phyloP scores from a whole-genome alignment of 2,329 filamentous ascomycete species.

The Colletotrichum sp. region DNA sequence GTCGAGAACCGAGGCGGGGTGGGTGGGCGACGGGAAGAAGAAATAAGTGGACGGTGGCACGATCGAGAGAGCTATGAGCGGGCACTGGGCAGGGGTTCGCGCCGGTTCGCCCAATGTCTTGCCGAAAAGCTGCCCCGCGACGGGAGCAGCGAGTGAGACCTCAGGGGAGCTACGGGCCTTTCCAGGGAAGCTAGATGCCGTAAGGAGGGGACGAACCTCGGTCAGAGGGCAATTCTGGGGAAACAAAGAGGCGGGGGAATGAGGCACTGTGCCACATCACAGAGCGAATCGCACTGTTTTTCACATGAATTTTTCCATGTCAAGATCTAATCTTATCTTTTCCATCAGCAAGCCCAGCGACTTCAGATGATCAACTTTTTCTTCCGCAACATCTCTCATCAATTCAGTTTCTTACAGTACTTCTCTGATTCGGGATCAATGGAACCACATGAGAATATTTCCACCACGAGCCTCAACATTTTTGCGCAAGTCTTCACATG shows the following conservation, averaged over 20 bases:
- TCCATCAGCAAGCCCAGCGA: background rate
- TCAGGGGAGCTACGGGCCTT: background rate
- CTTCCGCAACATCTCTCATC: background rate
- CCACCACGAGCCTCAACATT: no score
- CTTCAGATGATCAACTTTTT: no score
- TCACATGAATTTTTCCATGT: background rate
- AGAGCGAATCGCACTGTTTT: background rate
- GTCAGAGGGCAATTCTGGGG: slow-evolving; percentile 5
- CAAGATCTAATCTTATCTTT: background rate
- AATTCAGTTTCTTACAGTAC: no score
- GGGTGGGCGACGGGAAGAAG: background rate
- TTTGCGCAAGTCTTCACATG: no score
- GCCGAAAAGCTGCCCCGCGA: background rate
- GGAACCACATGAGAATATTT: no score
- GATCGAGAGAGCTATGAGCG: background rate
- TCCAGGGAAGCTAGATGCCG: background rate
- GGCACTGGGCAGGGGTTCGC: background rate
- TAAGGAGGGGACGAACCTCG: slow-evolving; percentile 4
- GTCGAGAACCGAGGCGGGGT: background rate
- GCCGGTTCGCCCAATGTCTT: background rate
- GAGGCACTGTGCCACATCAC: accelerated
- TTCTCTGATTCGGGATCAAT: no score
- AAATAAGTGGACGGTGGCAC: background rate
- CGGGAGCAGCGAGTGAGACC: background rate
- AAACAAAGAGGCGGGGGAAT: background rate